These are phyloP conservation scores for Dendrocalamus sinicus DNA, from an alignment of 176 grass and related monocot genomes.

Conservation along the genomic window DNA sequence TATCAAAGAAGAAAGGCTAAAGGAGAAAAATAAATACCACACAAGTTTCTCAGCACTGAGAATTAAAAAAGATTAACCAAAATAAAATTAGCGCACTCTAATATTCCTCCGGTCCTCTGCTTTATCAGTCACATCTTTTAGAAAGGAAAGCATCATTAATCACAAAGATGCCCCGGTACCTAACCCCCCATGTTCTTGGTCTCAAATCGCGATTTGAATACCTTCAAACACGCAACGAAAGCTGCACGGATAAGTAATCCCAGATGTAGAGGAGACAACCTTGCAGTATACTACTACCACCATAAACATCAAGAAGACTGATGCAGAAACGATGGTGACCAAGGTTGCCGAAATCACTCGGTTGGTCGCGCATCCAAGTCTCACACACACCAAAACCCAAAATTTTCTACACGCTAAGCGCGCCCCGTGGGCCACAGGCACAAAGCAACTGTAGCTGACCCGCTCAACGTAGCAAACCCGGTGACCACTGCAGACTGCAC, in stretches of 20 bases:
- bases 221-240: constrained; percentile 34
- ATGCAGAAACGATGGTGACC: constrained; percentile 16
- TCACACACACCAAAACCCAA: constrained; percentile 15
- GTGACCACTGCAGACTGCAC: constrained; percentile 29
- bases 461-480: constrained; percentile 31
- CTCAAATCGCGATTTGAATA: constrained; percentile 28
- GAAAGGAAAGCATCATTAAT: constrained; percentile 52
- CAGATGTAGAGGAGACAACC: background rate
- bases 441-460: constrained; percentile 30
- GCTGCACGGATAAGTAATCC: constrained; percentile 24
- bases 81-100: constrained; percentile 37
- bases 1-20: constrained; percentile 51
- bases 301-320: constrained; percentile 35
- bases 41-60: constrained; percentile 35
- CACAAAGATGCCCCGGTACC: constrained; percentile 51
- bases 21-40: background rate
- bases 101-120: constrained; percentile 26
- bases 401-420: constrained; percentile 33
- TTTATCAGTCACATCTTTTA: constrained; percentile 57
- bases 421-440: constrained; percentile 1
- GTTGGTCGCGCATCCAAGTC: constrained; percentile 14
- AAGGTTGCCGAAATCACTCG: constrained; percentile 18
- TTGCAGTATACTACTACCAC: background rate
- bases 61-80: constrained; percentile 35
- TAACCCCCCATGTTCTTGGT: constrained; percentile 47